These are phyloP conservation scores for Rhizophagus sp. DNA, from an alignment of 192 early-diverging fungal genomes.

Conservation along the genomic window DNA sequence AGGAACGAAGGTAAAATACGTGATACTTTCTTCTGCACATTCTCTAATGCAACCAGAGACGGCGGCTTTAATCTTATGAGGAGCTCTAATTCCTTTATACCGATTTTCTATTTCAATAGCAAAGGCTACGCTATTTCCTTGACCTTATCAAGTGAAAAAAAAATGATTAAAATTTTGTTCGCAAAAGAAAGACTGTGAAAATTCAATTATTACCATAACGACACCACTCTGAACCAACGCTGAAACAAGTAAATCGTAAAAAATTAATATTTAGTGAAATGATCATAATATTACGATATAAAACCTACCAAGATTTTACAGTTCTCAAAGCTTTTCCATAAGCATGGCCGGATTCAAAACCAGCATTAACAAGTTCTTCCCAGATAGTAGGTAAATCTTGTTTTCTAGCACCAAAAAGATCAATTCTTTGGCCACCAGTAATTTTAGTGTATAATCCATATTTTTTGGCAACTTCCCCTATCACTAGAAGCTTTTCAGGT, in stretches of 20 bases:
- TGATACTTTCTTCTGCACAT: slow-evolving; percentile 45
- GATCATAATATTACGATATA: neutral
- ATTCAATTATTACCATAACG: neutral
- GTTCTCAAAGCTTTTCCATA: slow-evolving; percentile 71
- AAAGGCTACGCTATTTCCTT: slow-evolving; percentile 67
- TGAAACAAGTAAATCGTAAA: neutral
- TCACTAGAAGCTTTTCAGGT: slow-evolving; percentile 62
- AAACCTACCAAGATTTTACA: slow-evolving; percentile 56
- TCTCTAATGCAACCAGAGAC: slow-evolving; percentile 71
- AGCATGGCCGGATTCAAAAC: slow-evolving; percentile 70
- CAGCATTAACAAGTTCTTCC: slow-evolving; percentile 61
- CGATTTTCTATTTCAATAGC: slow-evolving; percentile 64
- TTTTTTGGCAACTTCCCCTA: slow-evolving; percentile 63
- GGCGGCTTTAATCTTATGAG: slow-evolving; percentile 69
- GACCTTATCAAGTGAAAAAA: slow-evolving; percentile 49
- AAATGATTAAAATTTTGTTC: neutral
- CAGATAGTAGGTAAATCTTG: slow-evolving; percentile 68
- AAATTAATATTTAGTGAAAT: neutral
- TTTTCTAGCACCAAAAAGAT: slow-evolving; percentile 67
- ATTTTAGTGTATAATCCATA: slow-evolving; percentile 68
- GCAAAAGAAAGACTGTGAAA: neutral
- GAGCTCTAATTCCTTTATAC: slow-evolving; percentile 68
- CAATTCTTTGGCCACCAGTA: slow-evolving; percentile 71
- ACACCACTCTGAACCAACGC: slow-evolving; percentile 66
- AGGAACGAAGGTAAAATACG: neutral